Conservation (phyloP, 805 yeast species). For the Clavispora asparagi region DNA sequence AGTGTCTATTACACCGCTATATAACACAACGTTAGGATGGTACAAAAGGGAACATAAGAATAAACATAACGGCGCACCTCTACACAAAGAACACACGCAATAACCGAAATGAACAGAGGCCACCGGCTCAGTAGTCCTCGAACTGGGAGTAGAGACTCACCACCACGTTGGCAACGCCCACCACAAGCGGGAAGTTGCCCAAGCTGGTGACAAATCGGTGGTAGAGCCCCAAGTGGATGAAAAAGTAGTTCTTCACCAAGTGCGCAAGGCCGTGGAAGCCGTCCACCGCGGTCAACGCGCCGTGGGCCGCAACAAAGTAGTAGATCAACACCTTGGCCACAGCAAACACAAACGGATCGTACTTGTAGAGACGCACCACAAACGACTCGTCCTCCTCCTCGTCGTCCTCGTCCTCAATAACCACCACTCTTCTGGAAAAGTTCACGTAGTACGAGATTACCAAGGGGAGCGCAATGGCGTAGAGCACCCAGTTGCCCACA, state of each 20-base stretch:
- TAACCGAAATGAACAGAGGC: not conserved
- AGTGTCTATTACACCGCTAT: not conserved
- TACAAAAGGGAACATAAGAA: not conserved
- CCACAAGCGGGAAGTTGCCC: slow-evolving; percentile 43
- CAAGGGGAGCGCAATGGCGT: slow-evolving; percentile 39
- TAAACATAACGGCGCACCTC: not conserved
- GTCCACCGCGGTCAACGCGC: slow-evolving; percentile 22
- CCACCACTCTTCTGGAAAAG: slow-evolving; percentile 40
- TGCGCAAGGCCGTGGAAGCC: slow-evolving; percentile 21
- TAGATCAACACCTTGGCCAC: slow-evolving; percentile 40
- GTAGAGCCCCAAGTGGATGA: slow-evolving; percentile 33
- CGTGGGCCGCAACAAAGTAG: slow-evolving; percentile 28
- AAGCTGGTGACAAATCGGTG: slow-evolving; percentile 33
- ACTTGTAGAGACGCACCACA: slow-evolving; percentile 31
- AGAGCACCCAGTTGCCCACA: slow-evolving; percentile 34
- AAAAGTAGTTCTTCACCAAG: slow-evolving; percentile 25
- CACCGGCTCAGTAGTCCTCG: slow-evolving; percentile 32
- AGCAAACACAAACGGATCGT: slow-evolving; percentile 53
- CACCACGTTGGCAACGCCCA: slow-evolving; percentile 42
- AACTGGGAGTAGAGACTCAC: slow-evolving; percentile 50
- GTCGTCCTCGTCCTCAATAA: slow-evolving; percentile 24
- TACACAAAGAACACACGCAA: not conserved
- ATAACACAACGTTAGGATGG: slow-evolving; percentile 1
- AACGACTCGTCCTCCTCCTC: slow-evolving; percentile 8
- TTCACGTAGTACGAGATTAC: slow-evolving; percentile 46